Evolutionary conservation across 306 rosid species (phyloP).

Genomic region (Biancaea sappan): DNA sequence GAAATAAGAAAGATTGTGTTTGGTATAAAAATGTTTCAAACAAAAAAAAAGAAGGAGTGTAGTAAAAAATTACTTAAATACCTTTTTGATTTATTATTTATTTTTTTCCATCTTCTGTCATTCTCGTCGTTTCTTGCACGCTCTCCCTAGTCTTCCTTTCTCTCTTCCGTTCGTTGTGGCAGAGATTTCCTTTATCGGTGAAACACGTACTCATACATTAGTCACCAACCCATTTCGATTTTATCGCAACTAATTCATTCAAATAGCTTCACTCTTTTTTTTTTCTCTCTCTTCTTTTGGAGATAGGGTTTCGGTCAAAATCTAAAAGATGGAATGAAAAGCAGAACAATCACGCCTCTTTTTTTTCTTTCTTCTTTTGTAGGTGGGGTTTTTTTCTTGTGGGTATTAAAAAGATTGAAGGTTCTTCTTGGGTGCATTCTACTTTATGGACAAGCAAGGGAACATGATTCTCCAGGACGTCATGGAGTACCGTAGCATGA

Average conservation of each 20-base stretch:
- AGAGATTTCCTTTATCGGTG: not conserved
- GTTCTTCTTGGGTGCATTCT: constrained; percentile 84
- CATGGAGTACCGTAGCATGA: constrained; percentile 83
- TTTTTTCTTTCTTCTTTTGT: no score
- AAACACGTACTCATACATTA: no score
- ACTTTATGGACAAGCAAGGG: constrained; percentile 92
- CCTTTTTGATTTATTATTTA: no score
- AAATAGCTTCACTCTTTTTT: no score
- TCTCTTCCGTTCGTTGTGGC: not conserved
- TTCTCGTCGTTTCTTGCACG: no score
- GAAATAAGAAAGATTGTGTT: no score
- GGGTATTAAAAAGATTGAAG: constrained; percentile 71
- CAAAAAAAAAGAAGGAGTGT: no score
- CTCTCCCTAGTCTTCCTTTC: not conserved
- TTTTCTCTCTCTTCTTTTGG: not conserved
- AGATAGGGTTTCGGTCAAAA: constrained; percentile 2
- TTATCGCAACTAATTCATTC: no score
- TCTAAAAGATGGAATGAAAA: constrained; percentile 42
- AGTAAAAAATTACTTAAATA: no score
- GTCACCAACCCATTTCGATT: not conserved
- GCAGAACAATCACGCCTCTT: constrained; percentile 35
- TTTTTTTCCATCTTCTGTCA: no score
- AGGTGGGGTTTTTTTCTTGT: constrained; percentile 64
- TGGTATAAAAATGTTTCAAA: no score
- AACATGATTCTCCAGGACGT: constrained; percentile 93